Percentiles rank a stretch among this genome's conserved stretches.
Evolutionary conservation across 2,329 filamentous ascomycete species (phyloP).

Genomic region (Colletotrichum endophyticum): DNA sequence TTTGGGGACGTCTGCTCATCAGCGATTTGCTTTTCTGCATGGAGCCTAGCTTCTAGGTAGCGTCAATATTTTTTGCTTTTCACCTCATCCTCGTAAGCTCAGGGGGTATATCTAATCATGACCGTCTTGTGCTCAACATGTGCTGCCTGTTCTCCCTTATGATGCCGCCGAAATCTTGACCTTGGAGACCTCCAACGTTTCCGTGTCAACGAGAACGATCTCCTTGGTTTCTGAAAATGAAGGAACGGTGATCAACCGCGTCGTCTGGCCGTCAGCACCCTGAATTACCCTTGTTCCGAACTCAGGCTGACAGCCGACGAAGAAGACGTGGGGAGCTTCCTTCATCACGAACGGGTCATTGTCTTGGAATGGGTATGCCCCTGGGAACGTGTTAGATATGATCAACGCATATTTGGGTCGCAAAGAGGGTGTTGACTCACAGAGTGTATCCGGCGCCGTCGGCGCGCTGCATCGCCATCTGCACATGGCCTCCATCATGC

Average conservation of each 20-base stretch:
- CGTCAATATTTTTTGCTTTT: background rate
- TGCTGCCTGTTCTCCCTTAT: background rate
- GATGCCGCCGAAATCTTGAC: slow-evolving; percentile 58
- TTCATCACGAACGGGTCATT: slow-evolving; percentile 89
- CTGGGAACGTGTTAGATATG: slow-evolving; percentile 45
- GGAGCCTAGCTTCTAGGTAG: background rate
- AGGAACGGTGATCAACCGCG: slow-evolving; percentile 83
- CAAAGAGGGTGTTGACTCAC: slow-evolving; percentile 59
- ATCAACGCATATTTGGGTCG: background rate
- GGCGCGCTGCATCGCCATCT: slow-evolving; percentile 91
- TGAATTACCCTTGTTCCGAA: slow-evolving; percentile 77
- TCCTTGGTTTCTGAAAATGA: slow-evolving; percentile 80
- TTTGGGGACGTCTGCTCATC: background rate
- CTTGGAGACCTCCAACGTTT: slow-evolving; percentile 80
- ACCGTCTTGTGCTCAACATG: background rate
- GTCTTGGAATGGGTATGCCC: slow-evolving; percentile 96
- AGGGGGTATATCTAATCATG: slow-evolving; percentile 17
- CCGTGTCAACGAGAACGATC: slow-evolving; percentile 82
- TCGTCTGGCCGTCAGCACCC: slow-evolving; percentile 69
- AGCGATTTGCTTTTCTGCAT: background rate
- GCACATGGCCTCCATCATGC: slow-evolving; percentile 94
- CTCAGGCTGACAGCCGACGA: slow-evolving; percentile 82
- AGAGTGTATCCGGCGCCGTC: slow-evolving; percentile 93
- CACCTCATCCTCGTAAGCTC: background rate
- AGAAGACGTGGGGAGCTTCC: slow-evolving; percentile 87